Conservation (phyloP, 148 eudicot species). For the Dianthus caryophyllus region DNA sequence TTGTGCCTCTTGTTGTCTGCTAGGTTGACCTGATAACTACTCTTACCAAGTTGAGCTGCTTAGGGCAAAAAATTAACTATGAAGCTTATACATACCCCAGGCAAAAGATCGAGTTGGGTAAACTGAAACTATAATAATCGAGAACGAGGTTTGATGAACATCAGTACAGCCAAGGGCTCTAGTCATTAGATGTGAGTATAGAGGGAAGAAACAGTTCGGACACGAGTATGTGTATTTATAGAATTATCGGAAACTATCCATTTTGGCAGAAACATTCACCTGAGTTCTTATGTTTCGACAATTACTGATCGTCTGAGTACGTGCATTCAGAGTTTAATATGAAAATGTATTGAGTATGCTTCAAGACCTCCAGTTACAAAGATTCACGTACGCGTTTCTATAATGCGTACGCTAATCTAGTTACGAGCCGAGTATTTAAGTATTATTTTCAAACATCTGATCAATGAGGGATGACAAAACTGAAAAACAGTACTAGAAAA, state of each 20-base stretch:
- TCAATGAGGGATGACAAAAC: not conserved
- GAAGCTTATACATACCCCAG: constrained; percentile 92
- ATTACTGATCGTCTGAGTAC: not conserved
- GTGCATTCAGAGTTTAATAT: not conserved
- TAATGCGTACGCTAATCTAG: not conserved
- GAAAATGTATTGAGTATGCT: no score
- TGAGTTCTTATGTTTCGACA: not conserved
- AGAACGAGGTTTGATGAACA: not conserved
- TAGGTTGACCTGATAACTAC: constrained; percentile 95
- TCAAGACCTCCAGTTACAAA: no score
- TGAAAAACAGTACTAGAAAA: not conserved
- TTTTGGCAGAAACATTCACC: not conserved
- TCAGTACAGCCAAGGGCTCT: not conserved
- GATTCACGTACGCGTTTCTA: no score
- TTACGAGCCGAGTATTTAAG: no score
- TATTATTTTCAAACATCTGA: not conserved
- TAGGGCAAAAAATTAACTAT: constrained; percentile 85
- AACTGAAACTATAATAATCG: constrained; percentile 56
- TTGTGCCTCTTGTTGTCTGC: constrained; percentile 4
- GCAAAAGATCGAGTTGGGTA: constrained; percentile 56
- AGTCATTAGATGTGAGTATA: not conserved
- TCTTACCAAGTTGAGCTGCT: constrained; percentile 71
- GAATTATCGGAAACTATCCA: not conserved
- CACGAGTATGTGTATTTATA: not conserved
- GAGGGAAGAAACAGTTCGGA: not conserved